These are phyloP conservation scores for Brasilioporus rufonigricans DNA, from an alignment of 768 basidiomycete genomes.

Conservation along the genomic window DNA sequence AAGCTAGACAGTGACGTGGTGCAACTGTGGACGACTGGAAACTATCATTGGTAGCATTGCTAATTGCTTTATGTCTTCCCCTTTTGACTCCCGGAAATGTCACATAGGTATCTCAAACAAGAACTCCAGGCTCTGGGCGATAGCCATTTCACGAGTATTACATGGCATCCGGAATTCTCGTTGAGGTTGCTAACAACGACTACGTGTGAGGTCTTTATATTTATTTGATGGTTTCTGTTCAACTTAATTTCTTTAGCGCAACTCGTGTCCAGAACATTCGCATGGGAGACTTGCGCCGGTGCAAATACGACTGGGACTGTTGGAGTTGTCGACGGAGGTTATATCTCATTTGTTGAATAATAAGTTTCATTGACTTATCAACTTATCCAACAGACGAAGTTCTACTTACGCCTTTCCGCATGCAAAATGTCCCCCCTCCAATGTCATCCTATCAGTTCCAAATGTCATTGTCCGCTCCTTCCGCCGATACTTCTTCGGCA, in stretches of 20 bases:
- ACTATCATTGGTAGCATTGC: conserved; percentile 81
- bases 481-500: neutral
- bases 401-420: conserved; percentile 89
- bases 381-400: conserved; percentile 51
- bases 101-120: conserved; percentile 85
- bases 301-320: conserved; percentile 83
- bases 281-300: conserved; percentile 78
- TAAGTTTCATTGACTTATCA: neutral
- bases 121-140: conserved; percentile 59
- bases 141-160: conserved; percentile 65
- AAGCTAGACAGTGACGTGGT: conserved; percentile 69
- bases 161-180: conserved; percentile 87
- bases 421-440: conserved; percentile 97
- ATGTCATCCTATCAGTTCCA: conserved; percentile 70
- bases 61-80: neutral
- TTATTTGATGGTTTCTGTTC: neutral
- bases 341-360: conserved; percentile 24
- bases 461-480: conserved; percentile 15
- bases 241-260: conserved; percentile 36
- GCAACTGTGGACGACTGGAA: conserved; percentile 92
- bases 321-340: conserved; percentile 87
- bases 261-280: conserved; percentile 59
- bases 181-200: conserved; percentile 66
- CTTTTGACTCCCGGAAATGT: conserved; percentile 1
- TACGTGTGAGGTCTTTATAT: conserved; percentile 43